Evolutionary conservation across 371 early-diverging fungal species (phyloP).

Genomic region (Mucor lusitanicus): DNA sequence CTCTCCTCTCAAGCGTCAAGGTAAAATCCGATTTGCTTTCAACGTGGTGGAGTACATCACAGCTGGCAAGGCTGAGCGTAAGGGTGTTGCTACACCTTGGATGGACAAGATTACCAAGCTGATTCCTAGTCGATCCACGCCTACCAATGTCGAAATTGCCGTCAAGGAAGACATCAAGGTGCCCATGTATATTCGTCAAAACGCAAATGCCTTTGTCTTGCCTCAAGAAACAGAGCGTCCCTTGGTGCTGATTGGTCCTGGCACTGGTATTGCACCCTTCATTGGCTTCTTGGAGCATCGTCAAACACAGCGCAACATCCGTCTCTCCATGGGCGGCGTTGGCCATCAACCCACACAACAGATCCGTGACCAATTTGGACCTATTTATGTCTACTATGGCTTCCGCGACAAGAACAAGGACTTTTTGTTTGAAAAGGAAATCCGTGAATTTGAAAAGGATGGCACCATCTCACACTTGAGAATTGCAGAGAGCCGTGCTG

Average conservation of each 20-base stretch:
- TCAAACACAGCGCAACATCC: conserved; percentile 44
- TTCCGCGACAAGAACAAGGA: conserved; percentile 65
- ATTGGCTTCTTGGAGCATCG: conserved; percentile 79
- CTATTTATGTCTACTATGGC: conserved; percentile 76
- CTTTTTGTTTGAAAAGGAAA: conserved; percentile 66
- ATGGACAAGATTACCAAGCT: conserved; percentile 62
- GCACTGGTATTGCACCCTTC: conserved; percentile 92
- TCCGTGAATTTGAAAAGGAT: conserved; percentile 47
- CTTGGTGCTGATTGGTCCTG: conserved; percentile 80
- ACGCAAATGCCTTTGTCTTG: conserved; percentile 58
- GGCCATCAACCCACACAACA: conserved; percentile 39
- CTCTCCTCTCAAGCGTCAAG: conserved; percentile 57
- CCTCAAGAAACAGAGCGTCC: conserved; percentile 59
- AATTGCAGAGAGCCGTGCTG: conserved; percentile 66
- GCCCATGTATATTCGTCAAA: conserved; percentile 62
- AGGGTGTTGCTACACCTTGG: conserved; percentile 85
- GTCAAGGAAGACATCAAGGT: conserved; percentile 15
- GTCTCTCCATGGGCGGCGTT: conserved; percentile 39
- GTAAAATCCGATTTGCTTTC: conserved; percentile 75
- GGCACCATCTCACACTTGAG: conserved; percentile 60
- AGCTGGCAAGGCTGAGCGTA: conserved; percentile 47
- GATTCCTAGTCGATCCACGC: conserved; percentile 27
- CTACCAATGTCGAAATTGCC: conserved; percentile 16
- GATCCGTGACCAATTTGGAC: conserved; percentile 36
- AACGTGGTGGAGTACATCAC: conserved; percentile 80